Conservation (phyloP, 2,329 filamentous ascomycete species). For the Daldinia eschscholtzii region DNA sequence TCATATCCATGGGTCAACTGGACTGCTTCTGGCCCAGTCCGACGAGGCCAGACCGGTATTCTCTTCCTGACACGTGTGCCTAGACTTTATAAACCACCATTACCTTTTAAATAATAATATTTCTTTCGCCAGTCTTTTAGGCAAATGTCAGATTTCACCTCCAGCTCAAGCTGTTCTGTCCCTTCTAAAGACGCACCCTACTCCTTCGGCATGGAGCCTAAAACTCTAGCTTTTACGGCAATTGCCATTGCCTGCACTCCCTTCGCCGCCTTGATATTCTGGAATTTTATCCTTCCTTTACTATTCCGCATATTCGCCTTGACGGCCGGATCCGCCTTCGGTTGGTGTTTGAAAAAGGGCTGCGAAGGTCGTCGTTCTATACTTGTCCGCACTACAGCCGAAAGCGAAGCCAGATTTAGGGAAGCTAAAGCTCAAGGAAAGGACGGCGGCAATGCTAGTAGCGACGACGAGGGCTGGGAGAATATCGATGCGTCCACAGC, state of each 20-base stretch:
- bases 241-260: conserved; percentile 49
- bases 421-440: conserved; percentile 53
- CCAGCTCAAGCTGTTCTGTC: conserved; percentile 20
- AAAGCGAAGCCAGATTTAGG: conserved; percentile 56
- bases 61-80: conserved; percentile 37
- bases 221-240: conserved; percentile 45
- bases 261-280: conserved; percentile 48
- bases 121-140: conserved; percentile 27
- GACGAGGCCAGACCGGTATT: conserved; percentile 40
- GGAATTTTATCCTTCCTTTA: conserved; percentile 51
- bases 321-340: conserved; percentile 60
- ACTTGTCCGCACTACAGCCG: conserved; percentile 66
- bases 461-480: conserved; percentile 75
- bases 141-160: conserved; percentile 27
- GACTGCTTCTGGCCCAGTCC: conserved; percentile 39
- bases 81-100: conserved; percentile 14
- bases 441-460: conserved; percentile 34
- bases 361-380: conserved; percentile 72
- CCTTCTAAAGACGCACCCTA: conserved; percentile 23
- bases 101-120: conserved; percentile 9
- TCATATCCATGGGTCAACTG: conserved; percentile 46
- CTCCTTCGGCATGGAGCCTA: conserved; percentile 47
- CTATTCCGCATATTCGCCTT: conserved; percentile 56
- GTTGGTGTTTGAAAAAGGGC: conserved; percentile 72
- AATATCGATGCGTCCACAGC: conserved; percentile 67